Evolutionary conservation across 495 filamentous ascomycete genomes (phyloP).

Genomic region (Neurospora sp.): DNA sequence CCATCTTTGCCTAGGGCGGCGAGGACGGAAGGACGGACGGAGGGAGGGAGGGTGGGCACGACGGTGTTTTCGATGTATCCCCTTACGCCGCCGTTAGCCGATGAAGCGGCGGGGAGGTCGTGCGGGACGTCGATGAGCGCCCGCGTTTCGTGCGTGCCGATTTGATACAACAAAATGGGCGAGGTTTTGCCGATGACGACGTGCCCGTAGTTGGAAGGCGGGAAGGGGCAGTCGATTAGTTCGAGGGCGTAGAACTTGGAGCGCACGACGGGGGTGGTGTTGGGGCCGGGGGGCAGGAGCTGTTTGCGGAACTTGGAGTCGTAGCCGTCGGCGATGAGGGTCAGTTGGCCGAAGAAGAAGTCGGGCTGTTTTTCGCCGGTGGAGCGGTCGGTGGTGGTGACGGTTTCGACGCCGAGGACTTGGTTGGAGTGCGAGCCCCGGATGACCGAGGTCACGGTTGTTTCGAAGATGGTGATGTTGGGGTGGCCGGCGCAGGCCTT

Average conservation of each 20-base stretch:
- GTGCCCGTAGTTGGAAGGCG: slow-evolving; percentile 65
- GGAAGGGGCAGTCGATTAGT: slow-evolving; percentile 75
- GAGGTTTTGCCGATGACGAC: slow-evolving; percentile 72
- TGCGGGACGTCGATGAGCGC: slow-evolving; percentile 86
- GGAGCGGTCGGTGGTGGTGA: slow-evolving; percentile 47
- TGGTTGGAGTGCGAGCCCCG: slow-evolving; percentile 47
- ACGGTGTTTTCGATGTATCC: slow-evolving; percentile 68
- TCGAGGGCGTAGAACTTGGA: slow-evolving; percentile 90
- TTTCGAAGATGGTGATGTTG: slow-evolving; percentile 67
- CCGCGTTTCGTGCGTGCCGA: slow-evolving; percentile 88
- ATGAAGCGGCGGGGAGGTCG: slow-evolving; percentile 57
- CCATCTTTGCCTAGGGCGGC: slow-evolving; percentile 62
- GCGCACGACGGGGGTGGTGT: slow-evolving; percentile 55
- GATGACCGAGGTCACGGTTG: slow-evolving; percentile 54
- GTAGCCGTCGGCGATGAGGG: slow-evolving; percentile 88
- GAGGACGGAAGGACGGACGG: slow-evolving; percentile 62
- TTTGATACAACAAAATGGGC: slow-evolving; percentile 92
- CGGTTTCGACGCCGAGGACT: slow-evolving; percentile 66
- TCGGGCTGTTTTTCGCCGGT: slow-evolving; percentile 48
- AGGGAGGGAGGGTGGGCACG: slow-evolving; percentile 64
- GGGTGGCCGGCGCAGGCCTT: slow-evolving; percentile 53
- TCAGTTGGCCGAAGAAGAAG: slow-evolving; percentile 78
- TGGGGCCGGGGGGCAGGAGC: slow-evolving; percentile 38
- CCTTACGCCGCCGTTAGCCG: slow-evolving; percentile 69
- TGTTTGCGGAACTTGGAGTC: slow-evolving; percentile 85